phyloP scores from a whole-genome alignment of 164 flowering plant species.

The Hamamelis virginiana region DNA sequence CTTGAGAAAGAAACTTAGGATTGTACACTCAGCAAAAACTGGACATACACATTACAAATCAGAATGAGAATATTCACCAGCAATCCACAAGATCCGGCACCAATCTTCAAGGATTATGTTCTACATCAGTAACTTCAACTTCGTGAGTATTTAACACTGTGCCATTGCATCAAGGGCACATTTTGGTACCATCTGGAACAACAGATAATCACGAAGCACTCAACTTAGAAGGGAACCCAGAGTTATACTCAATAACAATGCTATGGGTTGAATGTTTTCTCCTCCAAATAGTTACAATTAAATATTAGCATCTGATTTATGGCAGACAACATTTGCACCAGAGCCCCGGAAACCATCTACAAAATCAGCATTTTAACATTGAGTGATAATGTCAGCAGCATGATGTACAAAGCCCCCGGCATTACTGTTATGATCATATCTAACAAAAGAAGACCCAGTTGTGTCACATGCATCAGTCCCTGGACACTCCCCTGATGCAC shows the following conservation, averaged over 20 bases:
- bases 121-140: background rate
- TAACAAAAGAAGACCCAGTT: background rate
- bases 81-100: background rate
- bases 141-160: background rate
- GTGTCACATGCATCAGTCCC: slow-evolving; percentile 7
- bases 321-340: no score
- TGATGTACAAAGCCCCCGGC: background rate
- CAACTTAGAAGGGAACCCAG: background rate
- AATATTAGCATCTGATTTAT: no score
- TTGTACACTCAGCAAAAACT: background rate
- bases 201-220: background rate
- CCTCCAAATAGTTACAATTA: background rate
- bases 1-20: background rate
- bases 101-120: background rate
- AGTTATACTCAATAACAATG: background rate
- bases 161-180: background rate
- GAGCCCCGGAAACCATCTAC: background rate
- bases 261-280: background rate
- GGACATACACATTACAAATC: slow-evolving; percentile 9
- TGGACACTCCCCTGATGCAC: slow-evolving; percentile 5
- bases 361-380: slow-evolving; percentile 5
- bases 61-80: background rate
- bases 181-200: background rate
- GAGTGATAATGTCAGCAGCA: background rate
- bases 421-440: background rate